Percentiles rank a stretch among this genome's conserved stretches.
Evolutionary conservation across 495 filamentous ascomycete genomes (phyloP).

Genomic region (Cercophora scortea): DNA sequence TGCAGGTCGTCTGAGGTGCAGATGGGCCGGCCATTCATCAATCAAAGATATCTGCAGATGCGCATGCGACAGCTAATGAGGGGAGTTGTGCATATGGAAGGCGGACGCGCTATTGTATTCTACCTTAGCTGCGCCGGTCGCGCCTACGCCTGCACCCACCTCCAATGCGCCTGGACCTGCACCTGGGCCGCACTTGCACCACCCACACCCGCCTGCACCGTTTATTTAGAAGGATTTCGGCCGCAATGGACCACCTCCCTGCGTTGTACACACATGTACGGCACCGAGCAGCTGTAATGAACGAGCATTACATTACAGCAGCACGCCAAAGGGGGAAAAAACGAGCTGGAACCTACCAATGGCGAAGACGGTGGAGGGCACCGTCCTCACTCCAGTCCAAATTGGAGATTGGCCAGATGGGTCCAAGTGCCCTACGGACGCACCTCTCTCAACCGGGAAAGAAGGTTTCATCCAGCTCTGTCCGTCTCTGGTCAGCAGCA

Average conservation of each 20-base stretch:
- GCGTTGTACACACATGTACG: not conserved
- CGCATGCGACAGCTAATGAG: slow-evolving; percentile 17
- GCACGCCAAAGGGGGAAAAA: not conserved
- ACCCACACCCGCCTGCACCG: no score
- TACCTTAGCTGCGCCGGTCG: no score
- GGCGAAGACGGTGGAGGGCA: not conserved
- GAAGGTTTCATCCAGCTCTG: not conserved
- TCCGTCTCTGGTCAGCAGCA: not conserved
- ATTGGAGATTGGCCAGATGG: not conserved
- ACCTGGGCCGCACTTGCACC: no score
- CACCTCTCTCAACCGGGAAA: slow-evolving; percentile 5
- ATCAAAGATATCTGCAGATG: slow-evolving; percentile 5
- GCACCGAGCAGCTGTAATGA: slow-evolving; percentile 1
- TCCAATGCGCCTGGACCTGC: no score
- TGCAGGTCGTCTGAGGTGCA: slow-evolving; percentile 25
- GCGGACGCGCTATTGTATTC: no score
- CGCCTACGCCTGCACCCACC: no score
- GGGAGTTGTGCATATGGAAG: slow-evolving; percentile 12
- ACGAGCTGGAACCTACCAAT: not conserved
- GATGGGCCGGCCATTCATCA: slow-evolving; percentile 20
- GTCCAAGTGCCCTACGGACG: not conserved
- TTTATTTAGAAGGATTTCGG: no score
- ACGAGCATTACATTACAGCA: not conserved
- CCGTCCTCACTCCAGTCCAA: not conserved
- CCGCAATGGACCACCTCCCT: no score